These are phyloP conservation scores for Mycena crocata DNA, from an alignment of 768 basidiomycete species.

Conservation along the genomic window DNA sequence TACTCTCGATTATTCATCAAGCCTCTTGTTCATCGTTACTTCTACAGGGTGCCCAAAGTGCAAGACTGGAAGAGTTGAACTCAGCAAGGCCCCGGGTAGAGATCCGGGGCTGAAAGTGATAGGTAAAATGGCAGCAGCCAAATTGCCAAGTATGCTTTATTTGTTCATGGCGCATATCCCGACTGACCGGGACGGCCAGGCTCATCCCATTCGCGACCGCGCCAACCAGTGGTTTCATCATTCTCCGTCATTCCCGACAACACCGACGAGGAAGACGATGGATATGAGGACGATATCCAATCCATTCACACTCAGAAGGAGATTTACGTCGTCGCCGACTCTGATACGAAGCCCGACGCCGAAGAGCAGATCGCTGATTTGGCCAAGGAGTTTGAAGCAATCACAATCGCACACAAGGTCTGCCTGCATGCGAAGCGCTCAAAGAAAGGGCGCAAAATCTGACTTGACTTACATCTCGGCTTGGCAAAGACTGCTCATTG, in stretches of 20 bases:
- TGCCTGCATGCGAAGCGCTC: constrained; percentile 16
- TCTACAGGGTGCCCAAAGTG: constrained; percentile 74
- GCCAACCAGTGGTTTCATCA: constrained; percentile 1
- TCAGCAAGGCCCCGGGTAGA: constrained; percentile 57
- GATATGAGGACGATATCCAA: neutral
- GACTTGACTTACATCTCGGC: neutral
- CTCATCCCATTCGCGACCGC: constrained; percentile 42
- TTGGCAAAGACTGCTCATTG: neutral
- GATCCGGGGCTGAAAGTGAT: constrained; percentile 47
- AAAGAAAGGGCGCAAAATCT: neutral
- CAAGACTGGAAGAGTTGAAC: constrained; percentile 65
- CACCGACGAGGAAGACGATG: constrained; percentile 21
- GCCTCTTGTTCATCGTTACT: neutral
- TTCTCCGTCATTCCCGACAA: constrained; percentile 14
- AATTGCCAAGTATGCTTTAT: constrained; percentile 55
- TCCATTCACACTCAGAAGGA: constrained; percentile 9
- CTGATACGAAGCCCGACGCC: constrained; percentile 20
- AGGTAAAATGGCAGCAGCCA: constrained; percentile 57
- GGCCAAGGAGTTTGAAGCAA: constrained; percentile 11
- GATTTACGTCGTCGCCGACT: constrained; percentile 25
- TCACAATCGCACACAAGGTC: constrained; percentile 20
- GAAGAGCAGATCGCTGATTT: constrained; percentile 13
- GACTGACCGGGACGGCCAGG: constrained; percentile 37
- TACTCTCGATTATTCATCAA: neutral
- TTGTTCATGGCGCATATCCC: neutral